phyloP scores from a whole-genome alignment of 495 filamentous ascomycete species.

The Lasiosphaeriaceae sp. region DNA sequence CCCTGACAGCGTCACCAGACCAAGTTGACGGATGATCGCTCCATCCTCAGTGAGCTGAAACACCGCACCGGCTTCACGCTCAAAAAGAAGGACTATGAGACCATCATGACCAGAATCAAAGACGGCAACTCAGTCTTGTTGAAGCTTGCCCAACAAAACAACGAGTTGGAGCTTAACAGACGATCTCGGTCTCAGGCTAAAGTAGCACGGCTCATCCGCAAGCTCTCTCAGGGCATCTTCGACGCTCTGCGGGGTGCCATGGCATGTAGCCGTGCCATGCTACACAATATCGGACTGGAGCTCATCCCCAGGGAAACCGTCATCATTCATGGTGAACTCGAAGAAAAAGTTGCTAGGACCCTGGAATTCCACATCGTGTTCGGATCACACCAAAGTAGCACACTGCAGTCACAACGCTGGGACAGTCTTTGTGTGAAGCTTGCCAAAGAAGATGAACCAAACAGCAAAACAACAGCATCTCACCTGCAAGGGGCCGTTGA shows the following conservation, averaged over 20 bases:
- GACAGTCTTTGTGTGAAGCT: background rate
- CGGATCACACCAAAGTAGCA: background rate
- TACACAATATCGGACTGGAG: slow-evolving; percentile 1
- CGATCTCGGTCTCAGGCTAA: slow-evolving; percentile 2
- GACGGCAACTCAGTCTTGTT: slow-evolving; percentile 3
- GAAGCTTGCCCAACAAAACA: slow-evolving; percentile 2
- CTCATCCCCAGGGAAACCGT: slow-evolving; percentile 3
- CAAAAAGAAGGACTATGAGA: slow-evolving; percentile 7
- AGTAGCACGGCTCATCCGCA: slow-evolving; percentile 3
- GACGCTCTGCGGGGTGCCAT: background rate
- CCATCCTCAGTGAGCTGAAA: slow-evolving; percentile 6
- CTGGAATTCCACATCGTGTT: slow-evolving; percentile 3
- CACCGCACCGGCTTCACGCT: slow-evolving; percentile 1
- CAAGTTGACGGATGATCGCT: slow-evolving; percentile 1
- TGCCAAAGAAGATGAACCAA: background rate
- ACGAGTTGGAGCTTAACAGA: background rate
- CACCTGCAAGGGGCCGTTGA: background rate
- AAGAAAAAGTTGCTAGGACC: slow-evolving; percentile 6
- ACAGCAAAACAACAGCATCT: background rate
- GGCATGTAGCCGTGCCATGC: background rate
- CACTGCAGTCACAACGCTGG: background rate
- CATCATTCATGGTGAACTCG: slow-evolving; percentile 1
- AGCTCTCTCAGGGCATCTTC: background rate
- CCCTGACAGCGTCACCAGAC: background rate
- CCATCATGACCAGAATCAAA: slow-evolving; percentile 1